Percentiles rank a stretch among this genome's conserved stretches.
Conservation (phyloP, 768 basidiomycete species). For the Lyophyllum shimeji region DNA sequence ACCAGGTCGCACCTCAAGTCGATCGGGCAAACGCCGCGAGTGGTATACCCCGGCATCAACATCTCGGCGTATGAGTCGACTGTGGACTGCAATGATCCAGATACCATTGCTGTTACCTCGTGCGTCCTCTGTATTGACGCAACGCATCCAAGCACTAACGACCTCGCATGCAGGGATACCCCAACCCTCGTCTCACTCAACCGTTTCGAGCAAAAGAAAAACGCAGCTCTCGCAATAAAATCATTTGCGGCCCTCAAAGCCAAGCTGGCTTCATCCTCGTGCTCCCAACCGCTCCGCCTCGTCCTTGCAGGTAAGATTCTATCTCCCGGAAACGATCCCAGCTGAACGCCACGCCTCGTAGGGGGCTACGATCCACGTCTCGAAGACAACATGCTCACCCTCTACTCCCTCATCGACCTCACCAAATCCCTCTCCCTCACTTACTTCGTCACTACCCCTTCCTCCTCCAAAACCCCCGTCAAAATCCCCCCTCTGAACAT, state of each 20-base stretch:
- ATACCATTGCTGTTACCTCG: slow-evolving; percentile 58
- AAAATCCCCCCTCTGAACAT: slow-evolving; percentile 40
- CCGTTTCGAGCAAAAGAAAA: slow-evolving; percentile 96
- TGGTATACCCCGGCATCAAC: slow-evolving; percentile 98
- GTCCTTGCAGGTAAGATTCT: slow-evolving; percentile 68
- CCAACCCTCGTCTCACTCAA: slow-evolving; percentile 88
- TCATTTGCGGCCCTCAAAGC: slow-evolving; percentile 63
- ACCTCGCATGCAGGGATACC: slow-evolving; percentile 38
- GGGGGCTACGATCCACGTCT: slow-evolving; percentile 91
- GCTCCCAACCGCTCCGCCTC: slow-evolving; percentile 52
- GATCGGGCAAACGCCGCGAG: slow-evolving; percentile 57
- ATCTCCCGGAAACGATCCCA: not conserved
- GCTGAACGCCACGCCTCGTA: slow-evolving; percentile 23
- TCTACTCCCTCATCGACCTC: slow-evolving; percentile 60
- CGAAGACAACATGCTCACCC: slow-evolving; percentile 76
- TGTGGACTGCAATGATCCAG: slow-evolving; percentile 43
- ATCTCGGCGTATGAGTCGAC: slow-evolving; percentile 62
- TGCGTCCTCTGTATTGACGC: slow-evolving; percentile 20
- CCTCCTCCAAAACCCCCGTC: slow-evolving; percentile 34
- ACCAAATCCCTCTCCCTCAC: slow-evolving; percentile 55
- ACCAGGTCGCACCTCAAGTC: slow-evolving; percentile 76
- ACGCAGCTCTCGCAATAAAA: slow-evolving; percentile 75
- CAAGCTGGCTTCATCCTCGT: slow-evolving; percentile 21
- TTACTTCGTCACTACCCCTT: slow-evolving; percentile 55
- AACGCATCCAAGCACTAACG: not conserved